Evolutionary conservation across 768 basidiomycete species (phyloP).

Genomic region (Leucocoprinus leucothites): DNA sequence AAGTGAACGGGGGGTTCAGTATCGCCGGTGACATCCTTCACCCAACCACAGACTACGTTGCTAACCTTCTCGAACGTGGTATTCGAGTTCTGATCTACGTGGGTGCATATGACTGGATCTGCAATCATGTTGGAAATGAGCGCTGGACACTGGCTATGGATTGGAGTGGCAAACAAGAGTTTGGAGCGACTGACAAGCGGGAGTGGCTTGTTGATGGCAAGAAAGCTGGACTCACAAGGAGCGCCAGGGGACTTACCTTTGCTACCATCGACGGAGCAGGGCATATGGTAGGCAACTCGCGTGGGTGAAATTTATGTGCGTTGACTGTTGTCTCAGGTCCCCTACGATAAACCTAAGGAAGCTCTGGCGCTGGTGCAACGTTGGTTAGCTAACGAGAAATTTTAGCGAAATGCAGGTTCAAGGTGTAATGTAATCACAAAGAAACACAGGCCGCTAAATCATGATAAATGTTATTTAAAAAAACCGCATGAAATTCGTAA

Average conservation of each 20-base stretch:
- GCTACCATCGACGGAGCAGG: slow-evolving; percentile 65
- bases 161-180: slow-evolving; percentile 60
- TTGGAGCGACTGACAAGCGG: slow-evolving; percentile 38
- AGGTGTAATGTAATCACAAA: no score
- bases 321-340: neutral
- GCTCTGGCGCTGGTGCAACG: slow-evolving; percentile 13
- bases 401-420: neutral
- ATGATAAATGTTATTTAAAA: no score
- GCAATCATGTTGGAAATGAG: slow-evolving; percentile 75
- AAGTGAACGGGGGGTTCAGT: slow-evolving; percentile 50
- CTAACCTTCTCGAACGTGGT: slow-evolving; percentile 67
- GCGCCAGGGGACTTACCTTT: slow-evolving; percentile 54
- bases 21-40: slow-evolving; percentile 39
- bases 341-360: slow-evolving; percentile 14
- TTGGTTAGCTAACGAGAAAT: slow-evolving; percentile 8
- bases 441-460: no score
- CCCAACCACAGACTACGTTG: slow-evolving; percentile 54
- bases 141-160: slow-evolving; percentile 66
- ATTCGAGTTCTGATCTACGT: slow-evolving; percentile 69
- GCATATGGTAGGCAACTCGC: slow-evolving; percentile 47
- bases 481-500: no score
- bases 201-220: slow-evolving; percentile 59
- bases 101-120: slow-evolving; percentile 70
- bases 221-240: slow-evolving; percentile 35
- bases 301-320: neutral